These are phyloP conservation scores for Cladosporium sp. DNA, from an alignment of 2,329 filamentous ascomycete genomes.

Conservation along the genomic window DNA sequence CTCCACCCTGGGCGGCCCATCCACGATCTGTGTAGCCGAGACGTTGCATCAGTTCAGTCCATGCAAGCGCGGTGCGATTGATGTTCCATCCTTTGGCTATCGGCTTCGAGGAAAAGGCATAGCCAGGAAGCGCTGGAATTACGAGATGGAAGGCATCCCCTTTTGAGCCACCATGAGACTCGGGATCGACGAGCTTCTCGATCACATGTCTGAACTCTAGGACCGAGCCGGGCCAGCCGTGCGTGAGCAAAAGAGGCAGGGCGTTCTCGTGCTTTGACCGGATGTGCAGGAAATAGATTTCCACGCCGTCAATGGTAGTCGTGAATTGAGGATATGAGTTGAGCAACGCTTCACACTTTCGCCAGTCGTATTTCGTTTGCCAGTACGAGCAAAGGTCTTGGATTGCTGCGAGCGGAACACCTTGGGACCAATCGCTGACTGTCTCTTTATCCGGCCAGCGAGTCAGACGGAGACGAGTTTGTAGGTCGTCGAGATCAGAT, in stretches of 20 bases:
- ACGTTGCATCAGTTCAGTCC: conserved; percentile 20
- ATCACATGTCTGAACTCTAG: conserved; percentile 27
- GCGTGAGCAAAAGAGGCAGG: conserved; percentile 21
- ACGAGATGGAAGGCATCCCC: neutral
- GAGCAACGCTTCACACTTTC: conserved; percentile 19
- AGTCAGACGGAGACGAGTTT: conserved; percentile 26
- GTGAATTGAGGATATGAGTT: conserved; percentile 23
- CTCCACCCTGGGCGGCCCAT: conserved; percentile 21
- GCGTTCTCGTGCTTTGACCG: conserved; percentile 22
- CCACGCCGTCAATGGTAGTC: conserved; percentile 19
- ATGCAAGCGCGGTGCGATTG: neutral
- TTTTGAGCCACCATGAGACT: neutral
- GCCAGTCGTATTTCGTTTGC: conserved; percentile 24
- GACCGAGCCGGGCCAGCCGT: conserved; percentile 28
- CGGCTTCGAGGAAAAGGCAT: neutral
- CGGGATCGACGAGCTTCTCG: conserved; percentile 14
- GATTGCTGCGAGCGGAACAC: conserved; percentile 9
- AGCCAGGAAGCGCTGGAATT: neutral
- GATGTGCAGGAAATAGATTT: conserved; percentile 23
- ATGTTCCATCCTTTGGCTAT: neutral
- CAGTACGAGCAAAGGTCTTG: conserved; percentile 20
- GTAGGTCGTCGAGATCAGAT: conserved; percentile 26
- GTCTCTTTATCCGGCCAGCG: conserved; percentile 26
- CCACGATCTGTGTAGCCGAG: conserved; percentile 18
- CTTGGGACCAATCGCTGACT: conserved; percentile 19